Evolutionary conservation across 1,284 basidiomycete species (phyloP), one percentile per base, ranked within the genome.

Genomic region (Ganoderma multipileum): DNA sequence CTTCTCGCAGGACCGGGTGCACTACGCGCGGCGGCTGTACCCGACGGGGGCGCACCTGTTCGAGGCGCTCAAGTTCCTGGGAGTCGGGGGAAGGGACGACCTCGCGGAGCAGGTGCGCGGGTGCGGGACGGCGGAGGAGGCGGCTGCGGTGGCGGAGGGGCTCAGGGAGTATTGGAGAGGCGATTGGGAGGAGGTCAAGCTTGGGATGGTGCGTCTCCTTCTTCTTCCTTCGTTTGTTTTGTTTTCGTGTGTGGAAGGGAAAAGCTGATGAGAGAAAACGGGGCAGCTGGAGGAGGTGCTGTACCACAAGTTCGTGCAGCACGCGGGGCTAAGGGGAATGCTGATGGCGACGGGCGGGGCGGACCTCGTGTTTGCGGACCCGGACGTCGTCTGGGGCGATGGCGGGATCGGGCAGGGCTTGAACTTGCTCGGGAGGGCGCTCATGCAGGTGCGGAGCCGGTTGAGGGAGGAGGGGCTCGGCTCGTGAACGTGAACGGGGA

Each of bases 21-120:
- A 86, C 61, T 88, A 86, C 75, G 75, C 81, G 57, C 81, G 85
- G 41, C 81, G 81, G 63, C 78, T 79, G 54, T 93, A 89, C 70
- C 89, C 90, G 7, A 89, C 86, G 2, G 91, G 89, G 3, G 77
- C 87, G 69, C 91, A 93, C 73, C 81, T 93, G 18, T 83, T 87
- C 54, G 90, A 93, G 78, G 90, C 91, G 11, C 79, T 90, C 71
- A 91, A 91, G 75, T 93, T 89, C 75, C 73, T 88, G 63, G 80
- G 81, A 0, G 76, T 2, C 38, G 38, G 80, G 41, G 78, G n/a
- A n/a, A n/a, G 80, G 7, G 83, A 85, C 0, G 84, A 86, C 1
- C 71, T 90, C 30, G 87, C 87, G 5, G 86, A 89, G 65, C 71
- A 73, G 36, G 88, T 93, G 68, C 81, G 89, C 28, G 72, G 68